phyloP scores from a whole-genome alignment of 2,329 filamentous ascomycete species.

The Didymella exigua region DNA sequence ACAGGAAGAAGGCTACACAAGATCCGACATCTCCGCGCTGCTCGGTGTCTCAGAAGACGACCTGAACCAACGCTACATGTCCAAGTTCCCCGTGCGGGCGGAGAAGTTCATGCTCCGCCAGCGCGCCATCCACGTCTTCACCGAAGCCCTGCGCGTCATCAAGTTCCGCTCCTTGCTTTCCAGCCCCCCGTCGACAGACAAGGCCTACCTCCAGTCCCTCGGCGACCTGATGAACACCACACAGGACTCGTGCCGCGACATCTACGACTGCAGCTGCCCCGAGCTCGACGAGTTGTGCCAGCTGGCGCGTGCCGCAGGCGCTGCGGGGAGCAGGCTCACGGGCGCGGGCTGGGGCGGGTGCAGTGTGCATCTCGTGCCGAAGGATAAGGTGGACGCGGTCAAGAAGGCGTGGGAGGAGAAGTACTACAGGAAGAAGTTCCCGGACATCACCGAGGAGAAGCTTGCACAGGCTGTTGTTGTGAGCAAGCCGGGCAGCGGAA shows the following conservation, averaged over 20 bases:
- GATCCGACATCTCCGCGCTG: slow-evolving; percentile 78
- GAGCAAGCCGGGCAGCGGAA: slow-evolving; percentile 80
- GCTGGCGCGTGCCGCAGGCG: slow-evolving; percentile 77
- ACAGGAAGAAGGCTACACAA: slow-evolving; percentile 83
- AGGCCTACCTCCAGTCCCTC: slow-evolving; percentile 73
- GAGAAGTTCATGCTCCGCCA: slow-evolving; percentile 87
- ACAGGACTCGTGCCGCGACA: slow-evolving; percentile 81
- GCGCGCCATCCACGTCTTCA: slow-evolving; percentile 88
- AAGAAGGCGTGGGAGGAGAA: slow-evolving; percentile 76
- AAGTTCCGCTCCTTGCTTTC: slow-evolving; percentile 79
- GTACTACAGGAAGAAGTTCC: slow-evolving; percentile 79
- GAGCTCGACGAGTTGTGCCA: slow-evolving; percentile 89
- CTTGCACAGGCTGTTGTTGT: slow-evolving; percentile 81
- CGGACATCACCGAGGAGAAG: slow-evolving; percentile 72
- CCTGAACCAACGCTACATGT: slow-evolving; percentile 79
- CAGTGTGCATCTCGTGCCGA: slow-evolving; percentile 89
- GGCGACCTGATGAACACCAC: slow-evolving; percentile 88
- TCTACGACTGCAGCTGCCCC: slow-evolving; percentile 90
- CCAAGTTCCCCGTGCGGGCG: slow-evolving; percentile 85
- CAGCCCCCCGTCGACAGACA: slow-evolving; percentile 52
- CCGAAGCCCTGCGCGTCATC: slow-evolving; percentile 84
- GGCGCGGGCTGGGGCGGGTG: slow-evolving; percentile 98
- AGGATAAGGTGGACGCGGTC: slow-evolving; percentile 78
- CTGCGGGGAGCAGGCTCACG: slow-evolving; percentile 84
- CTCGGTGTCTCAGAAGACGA: slow-evolving; percentile 72